Base-by-base conservation (phyloP, 768 basidiomycete genomes). In the Coprinopsis sp. region DNA sequence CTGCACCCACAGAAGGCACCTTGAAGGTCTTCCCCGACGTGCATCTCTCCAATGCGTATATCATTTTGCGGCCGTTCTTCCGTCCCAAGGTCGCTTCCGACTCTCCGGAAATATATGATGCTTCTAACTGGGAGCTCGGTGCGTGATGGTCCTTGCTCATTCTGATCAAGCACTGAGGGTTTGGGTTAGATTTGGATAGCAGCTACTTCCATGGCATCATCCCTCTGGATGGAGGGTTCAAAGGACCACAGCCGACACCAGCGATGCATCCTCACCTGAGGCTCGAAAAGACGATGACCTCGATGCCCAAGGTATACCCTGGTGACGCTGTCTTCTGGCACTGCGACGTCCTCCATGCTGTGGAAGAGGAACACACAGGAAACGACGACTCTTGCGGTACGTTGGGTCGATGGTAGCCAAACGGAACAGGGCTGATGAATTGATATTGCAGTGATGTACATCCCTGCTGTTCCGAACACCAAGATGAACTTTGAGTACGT, bases 301-400 rank as follows among this genome's bases (percentile, higher is more conserved):
- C 81, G 2, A 69, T 86, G 7, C 87, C 87, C 1, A 76, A 71
- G 51, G 87, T 90, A 4, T 68, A 72, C 42, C 86, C 87, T 0
- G 88, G 88, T 2, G 87, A 90, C 57, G 79, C 82, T 55, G 83
- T 87, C 3, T 87, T 84, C 63, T 88, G 87, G 84, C 84, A 86
- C 53, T 82, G 81, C 47, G 76, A 78, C 58, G 70, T 73, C 22
- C 61, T 76, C 6, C 76, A 78, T 53, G 60, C 73, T 2, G 76
- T 78, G 21, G 76, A 78, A 53, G 43, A 52, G 33, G 70, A 77
- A 46, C 81, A 85, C 57, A 70, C 62, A 0, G 82, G 83, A 3
- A 58, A 59, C 1, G 67, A 57, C 33, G 80, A 81, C 53, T 84
- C 81, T 21, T 76, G 78, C 46, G 78, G 78, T 78, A 31, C 7